phyloP scores from a whole-genome alignment of 768 basidiomycete genomes.

The Cystofilobasidium bisporidii region DNA sequence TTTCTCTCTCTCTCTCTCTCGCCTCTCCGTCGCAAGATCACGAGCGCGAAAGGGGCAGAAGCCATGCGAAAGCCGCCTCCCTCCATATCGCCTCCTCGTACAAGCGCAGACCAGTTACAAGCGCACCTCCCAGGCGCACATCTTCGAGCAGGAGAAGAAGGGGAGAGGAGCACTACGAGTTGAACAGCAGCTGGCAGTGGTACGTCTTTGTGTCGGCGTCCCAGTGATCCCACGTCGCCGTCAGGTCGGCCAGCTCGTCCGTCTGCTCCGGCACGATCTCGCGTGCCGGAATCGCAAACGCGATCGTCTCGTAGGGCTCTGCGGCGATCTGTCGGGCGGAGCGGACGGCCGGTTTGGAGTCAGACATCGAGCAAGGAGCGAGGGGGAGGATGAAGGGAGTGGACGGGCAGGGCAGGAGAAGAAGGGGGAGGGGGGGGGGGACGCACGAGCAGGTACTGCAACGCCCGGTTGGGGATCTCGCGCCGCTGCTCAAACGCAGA shows the following conservation, averaged over 20 bases:
- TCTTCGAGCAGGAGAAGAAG: too few relatives aligned
- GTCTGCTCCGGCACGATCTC: conserved; percentile 55
- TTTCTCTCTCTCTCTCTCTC: too few relatives aligned
- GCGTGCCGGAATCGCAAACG: conserved; percentile 94
- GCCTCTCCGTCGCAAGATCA: too few relatives aligned
- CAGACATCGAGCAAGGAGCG: neutral
- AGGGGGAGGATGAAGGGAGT: neutral
- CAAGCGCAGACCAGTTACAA: too few relatives aligned
- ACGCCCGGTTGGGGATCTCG: conserved; percentile 90
- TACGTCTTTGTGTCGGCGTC: conserved; percentile 96
- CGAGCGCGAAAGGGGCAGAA: too few relatives aligned
- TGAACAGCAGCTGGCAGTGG: conserved; percentile 26
- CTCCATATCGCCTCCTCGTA: too few relatives aligned
- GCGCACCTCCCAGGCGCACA: too few relatives aligned
- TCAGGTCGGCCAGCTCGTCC: conserved; percentile 53
- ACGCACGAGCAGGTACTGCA: conserved; percentile 93
- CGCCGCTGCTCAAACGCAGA: conserved; percentile 95
- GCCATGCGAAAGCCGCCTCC: too few relatives aligned
- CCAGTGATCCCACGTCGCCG: conserved; percentile 80
- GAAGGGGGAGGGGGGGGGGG: neutral
- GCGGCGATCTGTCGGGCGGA: conserved; percentile 90
- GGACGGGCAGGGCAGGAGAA: conserved; percentile 1
- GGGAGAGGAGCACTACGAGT: conserved; percentile 15
- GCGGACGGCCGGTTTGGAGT: conserved; percentile 1
- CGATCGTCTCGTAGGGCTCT: conserved; percentile 98